Percentiles rank a stretch among this genome's conserved stretches.
Evolutionary conservation across 345 rosid genomes (phyloP).

Genomic region (Physaria fendleri): DNA sequence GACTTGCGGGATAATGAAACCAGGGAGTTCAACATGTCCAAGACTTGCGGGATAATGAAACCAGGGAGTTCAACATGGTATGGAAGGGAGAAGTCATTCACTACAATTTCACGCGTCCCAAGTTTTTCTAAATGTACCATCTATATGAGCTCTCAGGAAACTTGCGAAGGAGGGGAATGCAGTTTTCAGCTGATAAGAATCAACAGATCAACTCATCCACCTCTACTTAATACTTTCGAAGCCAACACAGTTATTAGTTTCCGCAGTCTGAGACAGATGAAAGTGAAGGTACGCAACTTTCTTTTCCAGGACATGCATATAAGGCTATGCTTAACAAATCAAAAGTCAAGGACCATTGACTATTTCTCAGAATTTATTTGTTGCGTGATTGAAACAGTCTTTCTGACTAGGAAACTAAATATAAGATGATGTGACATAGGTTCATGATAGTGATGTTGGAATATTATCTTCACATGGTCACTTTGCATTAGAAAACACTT

Average conservation of each 20-base stretch:
- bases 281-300: constrained; percentile 34
- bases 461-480: background rate
- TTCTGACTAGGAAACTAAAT: background rate
- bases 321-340: no score
- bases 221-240: constrained; percentile 30
- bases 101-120: background rate
- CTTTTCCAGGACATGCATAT: no score
- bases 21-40: no score
- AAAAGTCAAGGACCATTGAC: no score
- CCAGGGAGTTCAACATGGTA: constrained; percentile 22
- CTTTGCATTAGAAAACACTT: background rate
- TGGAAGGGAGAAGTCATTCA: background rate
- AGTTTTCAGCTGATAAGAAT: constrained; percentile 8
- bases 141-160: accelerated
- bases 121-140: background rate
- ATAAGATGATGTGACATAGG: background rate
- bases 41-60: constrained; percentile 10
- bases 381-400: constrained; percentile 3
- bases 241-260: constrained; percentile 12
- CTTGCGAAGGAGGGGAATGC: background rate
- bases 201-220: constrained; percentile 24
- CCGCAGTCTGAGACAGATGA: constrained; percentile 17
- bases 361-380: no score
- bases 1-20: background rate
- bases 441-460: background rate